phyloP scores from a whole-genome alignment of 108 stramenopile genomes.

The Cyclotella baltica region DNA sequence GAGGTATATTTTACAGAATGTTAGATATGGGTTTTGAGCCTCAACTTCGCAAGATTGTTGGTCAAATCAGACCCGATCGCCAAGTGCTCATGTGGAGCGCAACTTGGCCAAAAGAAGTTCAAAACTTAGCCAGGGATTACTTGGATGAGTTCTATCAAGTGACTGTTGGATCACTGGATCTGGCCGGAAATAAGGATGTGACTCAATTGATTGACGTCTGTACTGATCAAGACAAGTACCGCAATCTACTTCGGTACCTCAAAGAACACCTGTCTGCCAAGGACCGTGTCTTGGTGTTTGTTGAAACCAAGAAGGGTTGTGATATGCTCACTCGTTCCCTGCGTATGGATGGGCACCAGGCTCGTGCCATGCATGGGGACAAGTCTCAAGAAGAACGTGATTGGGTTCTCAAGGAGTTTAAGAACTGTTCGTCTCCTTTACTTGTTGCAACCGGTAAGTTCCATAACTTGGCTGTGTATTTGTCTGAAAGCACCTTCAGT shows the following conservation, averaged over 20 bases:
- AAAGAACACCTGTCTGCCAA: slow-evolving; percentile 81
- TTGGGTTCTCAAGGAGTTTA: slow-evolving; percentile 96
- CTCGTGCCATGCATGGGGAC: slow-evolving; percentile 97
- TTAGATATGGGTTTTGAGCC: slow-evolving; percentile 99
- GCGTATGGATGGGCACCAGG: slow-evolving; percentile 91
- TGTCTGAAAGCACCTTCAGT: no score
- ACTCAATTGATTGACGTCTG: slow-evolving; percentile 95
- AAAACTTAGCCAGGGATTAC: slow-evolving; percentile 95
- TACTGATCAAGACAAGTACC: slow-evolving; percentile 94
- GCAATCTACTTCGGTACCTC: slow-evolving; percentile 75
- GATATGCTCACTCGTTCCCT: slow-evolving; percentile 94
- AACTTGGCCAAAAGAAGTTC: slow-evolving; percentile 98
- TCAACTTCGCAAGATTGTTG: slow-evolving; percentile 96
- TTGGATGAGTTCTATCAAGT: slow-evolving; percentile 93
- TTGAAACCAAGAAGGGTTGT: slow-evolving; percentile 97
- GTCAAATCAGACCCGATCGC: slow-evolving; percentile 96
- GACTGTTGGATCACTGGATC: slow-evolving; percentile 97
- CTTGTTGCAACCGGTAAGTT: slow-evolving; percentile 87
- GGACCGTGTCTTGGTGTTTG: slow-evolving; percentile 95
- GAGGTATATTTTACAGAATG: slow-evolving; percentile 77
- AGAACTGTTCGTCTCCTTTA: slow-evolving; percentile 80
- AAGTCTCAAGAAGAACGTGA: slow-evolving; percentile 99
- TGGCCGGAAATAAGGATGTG: slow-evolving; percentile 97
- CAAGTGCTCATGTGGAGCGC: slow-evolving; percentile 99
- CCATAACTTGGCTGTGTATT: no score